phyloP scores from a whole-genome alignment of 441 rosid genomes.

The Syzygium malaccense region DNA sequence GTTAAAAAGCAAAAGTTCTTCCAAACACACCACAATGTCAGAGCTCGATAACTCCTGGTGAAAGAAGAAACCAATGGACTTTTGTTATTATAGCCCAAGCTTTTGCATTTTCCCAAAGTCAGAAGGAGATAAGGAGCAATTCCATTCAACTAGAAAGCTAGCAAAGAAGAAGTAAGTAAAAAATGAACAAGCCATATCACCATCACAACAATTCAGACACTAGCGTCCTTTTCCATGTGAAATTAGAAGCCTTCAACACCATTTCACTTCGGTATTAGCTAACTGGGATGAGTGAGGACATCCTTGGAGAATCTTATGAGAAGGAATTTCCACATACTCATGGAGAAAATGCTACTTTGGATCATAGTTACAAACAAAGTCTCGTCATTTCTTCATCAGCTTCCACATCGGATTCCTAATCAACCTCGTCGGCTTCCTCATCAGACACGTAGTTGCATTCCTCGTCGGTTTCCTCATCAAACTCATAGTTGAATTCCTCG shows the following conservation, averaged over 20 bases:
- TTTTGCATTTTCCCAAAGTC: too few relatives aligned
- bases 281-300: neutral
- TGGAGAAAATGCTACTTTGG: neutral
- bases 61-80: too few relatives aligned
- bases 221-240: neutral
- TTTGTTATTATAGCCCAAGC: too few relatives aligned
- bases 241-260: neutral
- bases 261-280: neutral
- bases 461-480: too few relatives aligned
- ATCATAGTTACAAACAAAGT: neutral
- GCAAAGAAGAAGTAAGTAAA: neutral
- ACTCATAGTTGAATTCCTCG: too few relatives aligned
- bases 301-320: rapidly evolving
- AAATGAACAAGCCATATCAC: neutral
- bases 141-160: neutral
- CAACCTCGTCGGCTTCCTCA: too few relatives aligned
- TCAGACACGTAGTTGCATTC: too few relatives aligned
- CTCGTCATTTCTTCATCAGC: too few relatives aligned
- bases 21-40: neutral
- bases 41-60: too few relatives aligned
- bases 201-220: neutral
- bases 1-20: neutral
- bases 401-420: too few relatives aligned
- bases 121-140: neutral
- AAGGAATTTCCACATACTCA: neutral